phyloP scores from a whole-genome alignment of 2,329 filamentous ascomycete species.

The Zarea fungicola region DNA sequence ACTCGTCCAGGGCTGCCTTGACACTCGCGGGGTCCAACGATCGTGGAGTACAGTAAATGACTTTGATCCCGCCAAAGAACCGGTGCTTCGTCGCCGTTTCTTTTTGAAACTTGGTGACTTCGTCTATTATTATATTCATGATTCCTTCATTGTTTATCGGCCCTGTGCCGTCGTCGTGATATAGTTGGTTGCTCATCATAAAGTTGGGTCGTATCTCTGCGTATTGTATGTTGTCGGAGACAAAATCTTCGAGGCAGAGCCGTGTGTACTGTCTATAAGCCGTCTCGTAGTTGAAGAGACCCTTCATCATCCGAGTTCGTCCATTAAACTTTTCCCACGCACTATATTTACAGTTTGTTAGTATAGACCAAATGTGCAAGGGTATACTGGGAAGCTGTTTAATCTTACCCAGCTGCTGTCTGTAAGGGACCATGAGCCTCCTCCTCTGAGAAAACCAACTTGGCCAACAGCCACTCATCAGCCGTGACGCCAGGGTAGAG shows the following conservation, averaged over 20 bases:
- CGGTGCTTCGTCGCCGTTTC: slow-evolving; percentile 21
- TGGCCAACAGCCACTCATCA: slow-evolving; percentile 53
- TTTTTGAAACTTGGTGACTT: slow-evolving; percentile 43
- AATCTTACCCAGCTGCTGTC: slow-evolving; percentile 49
- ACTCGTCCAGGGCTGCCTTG: slow-evolving; percentile 51
- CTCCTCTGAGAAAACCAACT: slow-evolving; percentile 56
- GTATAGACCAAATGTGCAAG: neutral
- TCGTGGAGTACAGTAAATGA: slow-evolving; percentile 66
- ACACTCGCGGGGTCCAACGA: slow-evolving; percentile 49
- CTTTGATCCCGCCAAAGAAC: slow-evolving; percentile 60
- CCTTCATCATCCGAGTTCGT: slow-evolving; percentile 67
- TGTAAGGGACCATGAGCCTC: slow-evolving; percentile 52
- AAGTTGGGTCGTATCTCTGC: slow-evolving; percentile 68
- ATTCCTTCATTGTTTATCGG: slow-evolving; percentile 53
- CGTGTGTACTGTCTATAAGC: slow-evolving; percentile 59
- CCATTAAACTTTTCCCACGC: slow-evolving; percentile 62
- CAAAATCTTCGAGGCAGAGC: slow-evolving; percentile 55
- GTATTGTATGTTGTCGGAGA: slow-evolving; percentile 62
- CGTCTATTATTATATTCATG: slow-evolving; percentile 54
- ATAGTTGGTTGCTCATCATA: slow-evolving; percentile 58
- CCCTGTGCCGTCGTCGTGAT: slow-evolving; percentile 47
- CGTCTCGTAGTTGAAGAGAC: slow-evolving; percentile 61
- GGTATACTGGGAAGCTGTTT: neutral
- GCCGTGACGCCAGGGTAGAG: slow-evolving; percentile 23
- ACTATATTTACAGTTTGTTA: slow-evolving; percentile 25